Evolutionary conservation across 106 monocot genomes (phyloP).

Genomic region (Xerophyta viscosa): DNA sequence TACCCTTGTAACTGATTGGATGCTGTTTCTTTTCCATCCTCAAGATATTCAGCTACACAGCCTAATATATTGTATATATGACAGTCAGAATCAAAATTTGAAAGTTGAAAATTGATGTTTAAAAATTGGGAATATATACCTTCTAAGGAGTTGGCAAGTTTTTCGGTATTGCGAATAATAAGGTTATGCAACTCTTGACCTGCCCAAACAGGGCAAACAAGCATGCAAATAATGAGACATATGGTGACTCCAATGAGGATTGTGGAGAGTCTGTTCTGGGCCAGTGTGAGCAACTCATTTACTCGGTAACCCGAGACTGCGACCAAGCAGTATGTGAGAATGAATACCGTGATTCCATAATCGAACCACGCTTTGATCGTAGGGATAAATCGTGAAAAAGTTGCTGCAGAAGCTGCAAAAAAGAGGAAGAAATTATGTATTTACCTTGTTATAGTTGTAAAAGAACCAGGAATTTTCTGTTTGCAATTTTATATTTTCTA

Average conservation of each 20-base stretch:
- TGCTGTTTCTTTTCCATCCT: not conserved
- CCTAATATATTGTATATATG: no score
- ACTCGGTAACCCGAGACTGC: conserved; percentile 43
- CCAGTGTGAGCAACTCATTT: conserved; percentile 26
- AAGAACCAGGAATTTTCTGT: no score
- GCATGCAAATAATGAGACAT: conserved; percentile 24
- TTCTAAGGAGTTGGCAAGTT: conserved; percentile 41
- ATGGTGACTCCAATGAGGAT: conserved; percentile 39
- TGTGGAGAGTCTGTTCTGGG: conserved; percentile 19
- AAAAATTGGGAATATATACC: conserved; percentile 14
- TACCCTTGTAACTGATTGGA: conserved; percentile 7
- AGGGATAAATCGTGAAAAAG: conserved; percentile 45
- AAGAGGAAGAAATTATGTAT: not conserved
- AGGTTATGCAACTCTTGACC: conserved; percentile 46
- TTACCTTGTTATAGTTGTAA: no score
- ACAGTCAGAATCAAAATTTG: not conserved
- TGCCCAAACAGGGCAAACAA: conserved; percentile 48
- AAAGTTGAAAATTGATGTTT: not conserved
- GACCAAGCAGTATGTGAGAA: conserved; percentile 33
- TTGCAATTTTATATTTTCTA: no score
- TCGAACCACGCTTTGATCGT: conserved; percentile 34
- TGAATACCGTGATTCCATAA: conserved; percentile 45
- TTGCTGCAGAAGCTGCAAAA: conserved; percentile 39
- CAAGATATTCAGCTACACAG: conserved; percentile 10
- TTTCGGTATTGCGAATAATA: conserved; percentile 38